A percentile compares a stretch with the other conserved stretches of the same genome.
Conservation (phyloP, 805 yeast genomes). For the Cyberlindnera mycetangii region DNA sequence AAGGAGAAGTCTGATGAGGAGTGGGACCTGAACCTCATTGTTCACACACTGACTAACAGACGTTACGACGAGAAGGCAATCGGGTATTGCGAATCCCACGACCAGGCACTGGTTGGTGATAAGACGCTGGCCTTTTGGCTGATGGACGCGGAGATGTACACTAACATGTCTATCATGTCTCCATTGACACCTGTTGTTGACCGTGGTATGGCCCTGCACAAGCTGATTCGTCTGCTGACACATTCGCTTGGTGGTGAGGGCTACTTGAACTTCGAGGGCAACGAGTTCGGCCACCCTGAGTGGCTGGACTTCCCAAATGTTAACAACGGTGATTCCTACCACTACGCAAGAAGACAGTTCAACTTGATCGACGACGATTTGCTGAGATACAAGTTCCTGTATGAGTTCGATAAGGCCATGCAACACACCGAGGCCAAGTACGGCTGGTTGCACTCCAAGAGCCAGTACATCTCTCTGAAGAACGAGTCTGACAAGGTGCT, state of each 20-base stretch:
- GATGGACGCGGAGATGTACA: constrained; percentile 98
- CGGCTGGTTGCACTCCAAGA: constrained; percentile 66
- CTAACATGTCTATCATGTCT: constrained; percentile 80
- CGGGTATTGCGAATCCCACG: constrained; percentile 92
- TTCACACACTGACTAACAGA: constrained; percentile 80
- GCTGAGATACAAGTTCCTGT: constrained; percentile 74
- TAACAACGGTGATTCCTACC: constrained; percentile 85
- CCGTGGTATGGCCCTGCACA: constrained; percentile 88
- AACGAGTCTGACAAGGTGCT: constrained; percentile 86
- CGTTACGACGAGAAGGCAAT: constrained; percentile 86
- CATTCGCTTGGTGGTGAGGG: constrained; percentile 97
- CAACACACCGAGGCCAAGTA: constrained; percentile 68
- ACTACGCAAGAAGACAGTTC: constrained; percentile 94
- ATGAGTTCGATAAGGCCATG: constrained; percentile 83
- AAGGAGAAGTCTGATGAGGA: constrained; percentile 84
- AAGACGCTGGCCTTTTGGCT: constrained; percentile 96
- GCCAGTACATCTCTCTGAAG: constrained; percentile 83
- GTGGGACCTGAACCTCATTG: constrained; percentile 85
- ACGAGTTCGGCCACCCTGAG: constrained; percentile 98
- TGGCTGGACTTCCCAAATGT: constrained; percentile 96
- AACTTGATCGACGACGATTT: constrained; percentile 77
- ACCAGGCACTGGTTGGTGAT: constrained; percentile 97
- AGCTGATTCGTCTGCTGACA: constrained; percentile 83
- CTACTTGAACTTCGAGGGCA: constrained; percentile 93
- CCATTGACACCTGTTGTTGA: constrained; percentile 77